Evolutionary conservation across 1,284 basidiomycete species (phyloP).

Genomic region (Sanghuangporus baumii): DNA sequence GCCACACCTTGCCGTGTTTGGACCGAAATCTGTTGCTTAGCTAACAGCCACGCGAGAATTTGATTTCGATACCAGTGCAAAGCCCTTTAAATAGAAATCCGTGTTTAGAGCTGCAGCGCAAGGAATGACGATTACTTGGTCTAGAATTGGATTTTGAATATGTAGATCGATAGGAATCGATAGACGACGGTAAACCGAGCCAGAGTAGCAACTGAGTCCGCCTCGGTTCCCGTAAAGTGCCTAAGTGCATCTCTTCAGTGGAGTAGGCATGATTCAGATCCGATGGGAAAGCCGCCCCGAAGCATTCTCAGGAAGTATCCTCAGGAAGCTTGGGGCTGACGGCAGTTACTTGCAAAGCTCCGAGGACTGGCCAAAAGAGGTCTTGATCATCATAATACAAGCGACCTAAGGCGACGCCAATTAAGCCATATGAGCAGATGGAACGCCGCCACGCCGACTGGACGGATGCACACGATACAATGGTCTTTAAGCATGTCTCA

Average conservation of each 20-base stretch:
- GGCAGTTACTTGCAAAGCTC: no score
- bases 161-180: neutral
- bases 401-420: neutral
- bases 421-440: neutral
- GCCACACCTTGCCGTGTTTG: neutral
- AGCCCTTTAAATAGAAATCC: neutral
- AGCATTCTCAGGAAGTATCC: no score
- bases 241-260: no score
- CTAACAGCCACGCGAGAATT: constrained; percentile 1
- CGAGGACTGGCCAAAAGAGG: no score
- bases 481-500: constrained; percentile 15
- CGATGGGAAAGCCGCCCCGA: no score
- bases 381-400: no score
- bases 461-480: neutral
- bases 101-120: neutral
- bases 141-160: no score
- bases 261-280: no score
- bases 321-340: no score
- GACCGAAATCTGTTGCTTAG: neutral
- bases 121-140: neutral
- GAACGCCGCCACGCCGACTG: neutral
- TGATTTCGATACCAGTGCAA: neutral
- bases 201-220: no score
- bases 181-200: neutral
- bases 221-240: no score